A percentile compares a stretch with the other conserved stretches of the same genome.
Evolutionary conservation across 495 filamentous ascomycete species (phyloP).

Genomic region (Xylaria flabelliformis): DNA sequence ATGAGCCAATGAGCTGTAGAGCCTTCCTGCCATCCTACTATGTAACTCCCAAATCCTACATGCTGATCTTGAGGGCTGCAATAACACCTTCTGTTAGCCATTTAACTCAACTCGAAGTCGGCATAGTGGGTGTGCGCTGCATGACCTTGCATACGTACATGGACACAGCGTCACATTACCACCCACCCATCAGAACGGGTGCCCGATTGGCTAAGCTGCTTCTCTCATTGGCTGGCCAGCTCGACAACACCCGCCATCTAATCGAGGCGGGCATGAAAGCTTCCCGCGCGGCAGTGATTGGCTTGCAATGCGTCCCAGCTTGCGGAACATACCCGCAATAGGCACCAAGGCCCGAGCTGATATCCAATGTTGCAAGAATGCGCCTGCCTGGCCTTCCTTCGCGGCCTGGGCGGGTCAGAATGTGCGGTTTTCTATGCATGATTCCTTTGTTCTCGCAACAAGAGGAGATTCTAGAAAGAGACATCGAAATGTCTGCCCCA

Average conservation of each 20-base stretch:
- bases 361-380: not conserved
- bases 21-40: conserved; percentile 8
- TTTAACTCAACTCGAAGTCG: not conserved
- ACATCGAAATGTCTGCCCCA: not conserved
- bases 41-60: conserved; percentile 4
- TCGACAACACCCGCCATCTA: not conserved
- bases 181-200: not conserved
- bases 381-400: not conserved
- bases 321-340: not conserved
- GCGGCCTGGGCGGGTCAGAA: not conserved
- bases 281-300: conserved; percentile 12
- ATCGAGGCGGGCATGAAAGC: not conserved
- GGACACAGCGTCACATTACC: not conserved
- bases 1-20: conserved; percentile 26
- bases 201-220: conserved; percentile 1
- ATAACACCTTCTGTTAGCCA: conserved; percentile 15
- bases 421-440: conserved; percentile 1
- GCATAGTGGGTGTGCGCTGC: not conserved
- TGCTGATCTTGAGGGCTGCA: conserved; percentile 18
- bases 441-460: not conserved
- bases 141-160: too few relatives aligned
- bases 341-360: conserved; percentile 13
- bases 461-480: conserved; percentile 8
- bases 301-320: not conserved
- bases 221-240: not conserved